phyloP scores from a whole-genome alignment of 306 rosid species.

The Cucumis melo region DNA sequence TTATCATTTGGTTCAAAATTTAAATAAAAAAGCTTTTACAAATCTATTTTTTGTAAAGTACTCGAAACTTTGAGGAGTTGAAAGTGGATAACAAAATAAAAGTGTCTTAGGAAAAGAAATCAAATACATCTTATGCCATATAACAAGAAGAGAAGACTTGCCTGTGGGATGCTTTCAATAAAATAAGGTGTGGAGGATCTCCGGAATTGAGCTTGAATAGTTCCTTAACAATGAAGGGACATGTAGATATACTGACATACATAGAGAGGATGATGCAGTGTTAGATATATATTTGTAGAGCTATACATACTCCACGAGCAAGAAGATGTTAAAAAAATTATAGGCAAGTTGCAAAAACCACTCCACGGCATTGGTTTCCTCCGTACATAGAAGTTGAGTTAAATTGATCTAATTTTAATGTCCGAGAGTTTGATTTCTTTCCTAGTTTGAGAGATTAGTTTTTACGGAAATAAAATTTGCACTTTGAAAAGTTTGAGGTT shows the following conservation, averaged over 20 bases:
- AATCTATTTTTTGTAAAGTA: no score
- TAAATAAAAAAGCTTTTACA: no score
- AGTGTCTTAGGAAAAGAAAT: no score
- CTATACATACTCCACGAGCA: background rate
- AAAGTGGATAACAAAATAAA: no score
- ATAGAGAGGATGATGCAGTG: background rate
- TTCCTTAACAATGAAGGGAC: conserved; percentile 49
- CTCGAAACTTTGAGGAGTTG: no score
- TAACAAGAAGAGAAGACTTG: conserved; percentile 20
- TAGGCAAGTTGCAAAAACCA: background rate
- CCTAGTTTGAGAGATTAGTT: no score
- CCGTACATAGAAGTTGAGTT: no score
- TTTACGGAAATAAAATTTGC: background rate
- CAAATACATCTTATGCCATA: background rate
- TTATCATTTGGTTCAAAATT: no score
- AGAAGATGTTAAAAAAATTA: no score
- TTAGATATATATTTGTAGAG: background rate
- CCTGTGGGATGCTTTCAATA: conserved; percentile 42
- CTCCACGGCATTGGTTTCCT: background rate
- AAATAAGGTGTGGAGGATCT: conserved; percentile 51
- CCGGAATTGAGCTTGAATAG: conserved; percentile 41
- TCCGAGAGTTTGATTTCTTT: background rate
- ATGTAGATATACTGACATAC: conserved; percentile 45
- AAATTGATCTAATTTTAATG: background rate
- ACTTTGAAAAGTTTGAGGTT: background rate